These are phyloP conservation scores for Rhazya stricta DNA, from an alignment of 257 asterid genomes.

Conservation along the genomic window DNA sequence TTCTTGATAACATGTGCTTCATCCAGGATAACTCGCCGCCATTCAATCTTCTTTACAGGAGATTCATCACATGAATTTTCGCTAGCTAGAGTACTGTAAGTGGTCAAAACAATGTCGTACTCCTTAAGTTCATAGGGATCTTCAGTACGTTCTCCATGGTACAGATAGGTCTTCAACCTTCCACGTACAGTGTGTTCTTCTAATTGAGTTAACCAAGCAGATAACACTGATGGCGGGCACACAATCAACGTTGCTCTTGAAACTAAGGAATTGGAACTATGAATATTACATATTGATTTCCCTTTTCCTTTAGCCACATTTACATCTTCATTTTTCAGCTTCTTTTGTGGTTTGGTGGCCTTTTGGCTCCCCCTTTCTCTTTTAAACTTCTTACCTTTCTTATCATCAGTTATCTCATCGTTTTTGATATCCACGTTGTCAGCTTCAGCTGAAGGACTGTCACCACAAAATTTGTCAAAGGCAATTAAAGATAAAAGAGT, in stretches of 20 bases:
- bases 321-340: slow-evolving; percentile 22
- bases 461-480: slow-evolving; percentile 41
- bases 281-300: slow-evolving; percentile 15
- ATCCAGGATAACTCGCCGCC: slow-evolving; percentile 80
- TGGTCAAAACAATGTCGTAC: slow-evolving; percentile 66
- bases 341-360: slow-evolving; percentile 20
- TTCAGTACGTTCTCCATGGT: slow-evolving; percentile 65
- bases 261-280: background rate
- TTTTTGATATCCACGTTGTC: slow-evolving; percentile 25
- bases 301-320: slow-evolving; percentile 14
- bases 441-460: slow-evolving; percentile 18
- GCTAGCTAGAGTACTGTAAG: slow-evolving; percentile 55
- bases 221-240: slow-evolving; percentile 73
- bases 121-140: slow-evolving; percentile 51
- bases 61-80: slow-evolving; percentile 48
- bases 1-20: slow-evolving; percentile 86
- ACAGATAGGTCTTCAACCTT: slow-evolving; percentile 54
- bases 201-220: slow-evolving; percentile 67
- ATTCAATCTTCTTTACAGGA: slow-evolving; percentile 65
- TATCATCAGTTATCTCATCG: slow-evolving; percentile 26
- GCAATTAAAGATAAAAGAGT: slow-evolving; percentile 74
- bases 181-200: slow-evolving; percentile 67
- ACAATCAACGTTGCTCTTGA: slow-evolving; percentile 55
- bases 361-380: slow-evolving; percentile 37
- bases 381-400: slow-evolving; percentile 25